A percentile compares a stretch with the other conserved stretches of the same genome.
phyloP scores from a whole-genome alignment of 129 eudicot species.

The Gnaphalium uliginosum region DNA sequence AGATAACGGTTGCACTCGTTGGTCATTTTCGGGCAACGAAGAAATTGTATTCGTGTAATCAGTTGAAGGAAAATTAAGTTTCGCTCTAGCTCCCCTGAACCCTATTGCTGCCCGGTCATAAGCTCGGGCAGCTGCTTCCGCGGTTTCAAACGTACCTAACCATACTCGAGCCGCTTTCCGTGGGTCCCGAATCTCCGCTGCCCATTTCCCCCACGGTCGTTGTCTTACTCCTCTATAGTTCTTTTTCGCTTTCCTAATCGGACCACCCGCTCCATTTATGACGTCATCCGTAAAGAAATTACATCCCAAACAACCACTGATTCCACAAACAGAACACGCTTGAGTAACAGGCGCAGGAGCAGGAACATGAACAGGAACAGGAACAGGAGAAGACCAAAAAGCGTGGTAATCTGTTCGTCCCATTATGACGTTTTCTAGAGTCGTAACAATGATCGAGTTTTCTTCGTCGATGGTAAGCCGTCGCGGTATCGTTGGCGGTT shows the following conservation, averaged over 20 bases:
- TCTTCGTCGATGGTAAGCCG: slow-evolving; percentile 52
- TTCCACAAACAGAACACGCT: slow-evolving; percentile 47
- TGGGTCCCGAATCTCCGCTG: slow-evolving; percentile 78
- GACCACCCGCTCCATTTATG: slow-evolving; percentile 2
- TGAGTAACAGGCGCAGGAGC: slow-evolving; percentile 31
- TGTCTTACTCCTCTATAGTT: slow-evolving; percentile 79
- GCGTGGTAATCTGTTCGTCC: slow-evolving; percentile 23
- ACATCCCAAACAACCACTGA: slow-evolving; percentile 68
- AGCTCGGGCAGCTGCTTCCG: slow-evolving; percentile 71
- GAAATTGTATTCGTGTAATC: slow-evolving; percentile 34
- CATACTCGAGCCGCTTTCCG: slow-evolving; percentile 69
- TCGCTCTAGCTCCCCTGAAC: slow-evolving; percentile 65
- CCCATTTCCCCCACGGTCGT: slow-evolving; percentile 87
- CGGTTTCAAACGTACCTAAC: slow-evolving; percentile 75
- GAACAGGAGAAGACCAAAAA: background rate
- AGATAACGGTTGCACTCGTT: background rate
- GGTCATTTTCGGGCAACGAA: slow-evolving; percentile 15
- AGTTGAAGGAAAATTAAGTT: slow-evolving; percentile 50
- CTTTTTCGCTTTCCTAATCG: slow-evolving; percentile 55
- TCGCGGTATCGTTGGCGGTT: slow-evolving; percentile 1
- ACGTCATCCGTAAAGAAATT: slow-evolving; percentile 39
- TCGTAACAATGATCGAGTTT: slow-evolving; percentile 51
- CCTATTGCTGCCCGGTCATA: slow-evolving; percentile 68
- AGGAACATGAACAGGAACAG: slow-evolving; percentile 25
- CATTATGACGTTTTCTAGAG: slow-evolving; percentile 45